phyloP scores from a whole-genome alignment of 257 asterid genomes.

The Ehretia macrophylla region DNA sequence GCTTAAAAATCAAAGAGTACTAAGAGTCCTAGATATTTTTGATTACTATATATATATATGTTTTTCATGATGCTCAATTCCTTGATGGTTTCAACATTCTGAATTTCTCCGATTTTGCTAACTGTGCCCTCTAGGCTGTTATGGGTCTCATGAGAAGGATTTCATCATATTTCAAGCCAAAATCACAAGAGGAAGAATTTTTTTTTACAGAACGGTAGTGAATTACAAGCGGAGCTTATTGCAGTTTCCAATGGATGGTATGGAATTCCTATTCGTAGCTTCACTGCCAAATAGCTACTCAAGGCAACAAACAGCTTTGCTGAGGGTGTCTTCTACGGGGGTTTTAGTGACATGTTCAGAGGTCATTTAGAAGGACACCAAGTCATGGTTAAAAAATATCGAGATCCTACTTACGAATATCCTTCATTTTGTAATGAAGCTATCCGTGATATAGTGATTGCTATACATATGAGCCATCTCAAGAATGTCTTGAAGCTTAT shows the following conservation, averaged over 20 bases:
- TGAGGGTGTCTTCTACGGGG: not conserved
- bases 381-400: not conserved
- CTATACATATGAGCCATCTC: conserved; percentile 16
- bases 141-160: not conserved
- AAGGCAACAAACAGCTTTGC: conserved; percentile 10
- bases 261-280: conserved; percentile 8
- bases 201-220: conserved; percentile 9
- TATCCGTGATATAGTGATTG: conserved; percentile 12
- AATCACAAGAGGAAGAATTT: conserved; percentile 3
- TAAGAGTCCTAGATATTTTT: too few relatives aligned
- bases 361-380: not conserved
- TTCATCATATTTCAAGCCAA: not conserved
- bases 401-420: too few relatives aligned
- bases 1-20: too few relatives aligned
- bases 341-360: not conserved
- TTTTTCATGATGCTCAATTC: too few relatives aligned
- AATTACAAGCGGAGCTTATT: conserved; percentile 7
- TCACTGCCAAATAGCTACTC: conserved; percentile 9
- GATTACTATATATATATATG: not conserved
- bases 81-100: too few relatives aligned
- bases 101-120: not conserved
- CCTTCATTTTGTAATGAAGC: not conserved
- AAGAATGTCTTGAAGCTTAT: conserved; percentile 10
- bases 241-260: conserved; percentile 6
- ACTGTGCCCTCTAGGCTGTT: not conserved